These are phyloP conservation scores for Volvox reticuliferus DNA, from an alignment of 139 green algal genomes.

Conservation along the genomic window DNA sequence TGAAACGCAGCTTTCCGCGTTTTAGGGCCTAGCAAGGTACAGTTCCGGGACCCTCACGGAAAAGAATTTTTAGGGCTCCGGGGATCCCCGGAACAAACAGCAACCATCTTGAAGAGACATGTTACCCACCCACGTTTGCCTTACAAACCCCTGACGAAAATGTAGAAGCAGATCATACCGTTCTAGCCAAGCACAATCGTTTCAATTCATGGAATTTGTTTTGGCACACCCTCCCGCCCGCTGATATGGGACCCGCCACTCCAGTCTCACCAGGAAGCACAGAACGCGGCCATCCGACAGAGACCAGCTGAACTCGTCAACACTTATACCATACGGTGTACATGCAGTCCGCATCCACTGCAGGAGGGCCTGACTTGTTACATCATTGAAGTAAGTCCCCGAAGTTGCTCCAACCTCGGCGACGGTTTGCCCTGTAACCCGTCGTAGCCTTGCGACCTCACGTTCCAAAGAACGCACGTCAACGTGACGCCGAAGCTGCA, in stretches of 20 bases:
- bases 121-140: too few relatives aligned
- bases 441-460: slow-evolving; percentile 47
- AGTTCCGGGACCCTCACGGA: too few relatives aligned
- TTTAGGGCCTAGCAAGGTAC: too few relatives aligned
- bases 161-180: too few relatives aligned
- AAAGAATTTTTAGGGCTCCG: too few relatives aligned
- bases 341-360: slow-evolving; percentile 82
- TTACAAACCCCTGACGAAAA: too few relatives aligned
- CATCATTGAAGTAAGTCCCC: slow-evolving; percentile 53
- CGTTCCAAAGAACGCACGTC: slow-evolving; percentile 31
- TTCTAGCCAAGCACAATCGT: too few relatives aligned
- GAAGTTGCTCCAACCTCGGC: not conserved
- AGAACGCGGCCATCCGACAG: slow-evolving; percentile 85
- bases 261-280: slow-evolving; percentile 76
- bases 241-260: not conserved
- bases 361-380: slow-evolving; percentile 67
- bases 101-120: too few relatives aligned
- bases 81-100: too few relatives aligned
- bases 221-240: too few relatives aligned
- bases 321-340: slow-evolving; percentile 58
- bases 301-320: slow-evolving; percentile 72
- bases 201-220: too few relatives aligned
- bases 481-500: slow-evolving; percentile 49
- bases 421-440: not conserved
- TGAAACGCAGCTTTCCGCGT: too few relatives aligned